These are phyloP conservation scores for Spinellus fusiger DNA, from an alignment of 192 early-diverging fungal genomes.

Conservation along the genomic window DNA sequence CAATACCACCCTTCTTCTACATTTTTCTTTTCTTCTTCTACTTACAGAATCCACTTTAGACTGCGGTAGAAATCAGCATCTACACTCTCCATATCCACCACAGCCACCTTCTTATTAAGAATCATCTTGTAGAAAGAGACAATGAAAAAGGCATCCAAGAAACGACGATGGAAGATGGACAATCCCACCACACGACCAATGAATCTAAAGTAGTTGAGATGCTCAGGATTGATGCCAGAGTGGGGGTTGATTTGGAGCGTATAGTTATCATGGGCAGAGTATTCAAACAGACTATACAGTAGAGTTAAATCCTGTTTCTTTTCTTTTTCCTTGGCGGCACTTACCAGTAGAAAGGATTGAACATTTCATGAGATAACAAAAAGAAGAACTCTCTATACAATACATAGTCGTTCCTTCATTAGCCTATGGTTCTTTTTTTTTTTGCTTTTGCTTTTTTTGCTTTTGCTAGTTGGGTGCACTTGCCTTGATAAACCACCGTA, in stretches of 20 bases:
- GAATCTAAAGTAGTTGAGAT: conserved; percentile 97
- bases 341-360: conserved; percentile 75
- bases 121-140: conserved; percentile 98
- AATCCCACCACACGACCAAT: conserved; percentile 95
- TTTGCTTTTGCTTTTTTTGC: too few species aligned
- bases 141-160: conserved; percentile 95
- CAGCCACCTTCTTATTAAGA: conserved; percentile 79
- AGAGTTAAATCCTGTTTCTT: too few species aligned
- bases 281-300: conserved; percentile 85
- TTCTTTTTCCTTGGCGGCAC: neutral
- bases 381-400: conserved; percentile 88
- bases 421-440: neutral
- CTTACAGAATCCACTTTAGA: conserved; percentile 88
- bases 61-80: conserved; percentile 90
- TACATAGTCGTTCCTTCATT: neutral
- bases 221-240: conserved; percentile 92
- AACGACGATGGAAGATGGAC: conserved; percentile 94
- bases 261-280: conserved; percentile 96
- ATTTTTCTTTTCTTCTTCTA: conserved; percentile 1
- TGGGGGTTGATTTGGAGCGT: conserved; percentile 97
- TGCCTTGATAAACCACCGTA: conserved; percentile 94
- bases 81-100: conserved; percentile 92
- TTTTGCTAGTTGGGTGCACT: too few species aligned
- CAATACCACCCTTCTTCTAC: neutral
- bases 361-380: conserved; percentile 97